Evolutionary conservation across 805 yeast species (phyloP), one percentile per base, ranked within the genome.

Genomic region (Metschnikowia vanudenii): DNA sequence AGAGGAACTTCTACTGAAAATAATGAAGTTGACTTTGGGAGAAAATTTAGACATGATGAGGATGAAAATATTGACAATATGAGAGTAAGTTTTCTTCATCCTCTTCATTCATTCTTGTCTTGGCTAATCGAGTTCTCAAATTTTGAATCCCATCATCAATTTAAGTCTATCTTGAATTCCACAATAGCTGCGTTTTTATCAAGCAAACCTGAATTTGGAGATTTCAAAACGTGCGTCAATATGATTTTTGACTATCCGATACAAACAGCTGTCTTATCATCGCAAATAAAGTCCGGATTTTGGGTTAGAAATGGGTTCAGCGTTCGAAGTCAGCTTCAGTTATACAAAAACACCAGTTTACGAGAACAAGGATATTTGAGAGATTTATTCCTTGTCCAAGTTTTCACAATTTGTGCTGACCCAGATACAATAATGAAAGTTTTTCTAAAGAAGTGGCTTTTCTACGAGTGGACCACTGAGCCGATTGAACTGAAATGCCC

Each of bases 221-320:
- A 32, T 32, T 12, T 37, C 7, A 28, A 32, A 10, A 18, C n/a
- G 11, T 38, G 44, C n/a, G 32, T 45, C 20, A 36, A 31, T 37
- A 45, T 56, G 10, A 58, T 85, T 6, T 78, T 85, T 52, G 96
- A 89, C 52, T 83, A 85, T 52, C 85, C 97, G 0, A 63, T 94
- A 17, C 74, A 95, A 47, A 84, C 91, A 0, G 60, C 89, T 24
- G 96, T 88, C 0, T 64, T 88, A 8, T 65, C 88, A 53, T 81
- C 96, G 0, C 97, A 94, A 58, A 86, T 92, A 8, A 84, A 88
- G 50, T 82, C 86, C 0, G 97, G 97, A 0, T 78, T 85, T 46
- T 92, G 98, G 98, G 97, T 92, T 0, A 78, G 98, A 58, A 92
- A 92, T 64, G 99, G 99, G 0, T 77, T 80, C 48, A 84, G 91